Percentiles rank a stretch among this genome's conserved stretches.
phyloP scores from a whole-genome alignment of 345 rosid genomes.

The Salix dunnii region DNA sequence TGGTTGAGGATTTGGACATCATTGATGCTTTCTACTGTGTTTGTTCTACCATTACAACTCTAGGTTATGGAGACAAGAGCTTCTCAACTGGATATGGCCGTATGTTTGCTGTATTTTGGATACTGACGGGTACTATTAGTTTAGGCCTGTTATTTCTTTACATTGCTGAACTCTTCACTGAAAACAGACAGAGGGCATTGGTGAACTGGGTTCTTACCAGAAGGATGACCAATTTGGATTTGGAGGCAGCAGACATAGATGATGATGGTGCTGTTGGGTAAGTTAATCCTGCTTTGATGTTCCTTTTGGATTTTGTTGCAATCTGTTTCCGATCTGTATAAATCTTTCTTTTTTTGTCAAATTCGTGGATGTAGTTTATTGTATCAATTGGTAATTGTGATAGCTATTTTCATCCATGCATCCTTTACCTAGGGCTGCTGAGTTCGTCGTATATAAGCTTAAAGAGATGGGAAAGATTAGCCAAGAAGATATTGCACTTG shows the following conservation, averaged over 20 bases:
- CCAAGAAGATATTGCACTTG: constrained; percentile 54
- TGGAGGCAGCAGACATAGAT: constrained; percentile 86
- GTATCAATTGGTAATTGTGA: too few relatives aligned
- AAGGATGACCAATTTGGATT: constrained; percentile 53
- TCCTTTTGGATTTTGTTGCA: neutral
- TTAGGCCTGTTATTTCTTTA: constrained; percentile 69
- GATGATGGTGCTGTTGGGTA: constrained; percentile 71
- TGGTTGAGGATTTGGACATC: constrained; percentile 42
- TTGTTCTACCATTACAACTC: constrained; percentile 74
- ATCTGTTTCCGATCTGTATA: neutral
- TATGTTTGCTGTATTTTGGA: constrained; percentile 67
- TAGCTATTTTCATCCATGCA: neutral
- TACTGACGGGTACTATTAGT: constrained; percentile 52
- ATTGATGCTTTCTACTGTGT: constrained; percentile 75
- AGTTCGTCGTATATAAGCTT: constrained; percentile 66
- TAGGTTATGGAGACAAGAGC: constrained; percentile 84
- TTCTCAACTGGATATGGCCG: constrained; percentile 59
- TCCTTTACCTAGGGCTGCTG: constrained; percentile 48
- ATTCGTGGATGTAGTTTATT: neutral
- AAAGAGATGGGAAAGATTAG: constrained; percentile 87
- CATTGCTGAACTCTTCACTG: constrained; percentile 60
- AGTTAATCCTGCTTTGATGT: constrained; percentile 16
- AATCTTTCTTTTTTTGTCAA: neutral
- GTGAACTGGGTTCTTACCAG: constrained; percentile 70
- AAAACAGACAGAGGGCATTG: constrained; percentile 50